Evolutionary conservation across 108 stramenopile genomes (phyloP).

Genomic region (Skeletonema tropicum): DNA sequence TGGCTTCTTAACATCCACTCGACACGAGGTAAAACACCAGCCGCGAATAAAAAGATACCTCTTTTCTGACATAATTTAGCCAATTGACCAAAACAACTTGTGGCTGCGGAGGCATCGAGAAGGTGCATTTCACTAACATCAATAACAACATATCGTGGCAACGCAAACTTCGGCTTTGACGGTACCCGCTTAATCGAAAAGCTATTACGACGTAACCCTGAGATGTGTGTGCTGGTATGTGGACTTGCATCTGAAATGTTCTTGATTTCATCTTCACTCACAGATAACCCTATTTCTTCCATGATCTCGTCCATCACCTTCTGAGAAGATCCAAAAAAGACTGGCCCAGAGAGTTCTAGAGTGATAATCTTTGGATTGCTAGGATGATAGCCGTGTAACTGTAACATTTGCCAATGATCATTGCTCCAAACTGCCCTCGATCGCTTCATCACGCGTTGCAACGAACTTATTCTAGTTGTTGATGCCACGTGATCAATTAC

Average conservation of each 20-base stretch:
- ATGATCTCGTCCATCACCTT: slow-evolving; percentile 57
- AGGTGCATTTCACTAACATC: slow-evolving; percentile 67
- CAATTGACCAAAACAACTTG: slow-evolving; percentile 81
- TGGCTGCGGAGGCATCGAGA: slow-evolving; percentile 77
- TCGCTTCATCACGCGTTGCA: slow-evolving; percentile 60
- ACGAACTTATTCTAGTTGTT: slow-evolving; percentile 58
- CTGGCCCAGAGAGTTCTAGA: slow-evolving; percentile 67
- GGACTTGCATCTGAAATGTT: slow-evolving; percentile 27
- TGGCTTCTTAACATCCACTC: slow-evolving; percentile 89
- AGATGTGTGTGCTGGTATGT: slow-evolving; percentile 24
- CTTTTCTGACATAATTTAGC: slow-evolving; percentile 71
- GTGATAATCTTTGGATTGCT: slow-evolving; percentile 61
- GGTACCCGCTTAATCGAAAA: neutral
- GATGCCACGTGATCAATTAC: slow-evolving; percentile 81
- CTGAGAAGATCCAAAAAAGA: slow-evolving; percentile 80
- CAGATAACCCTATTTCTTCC: slow-evolving; percentile 56
- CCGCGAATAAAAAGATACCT: slow-evolving; percentile 71
- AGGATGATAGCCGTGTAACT: slow-evolving; percentile 61
- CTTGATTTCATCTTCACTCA: slow-evolving; percentile 27
- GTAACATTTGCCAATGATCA: slow-evolving; percentile 63
- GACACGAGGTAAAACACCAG: slow-evolving; percentile 66
- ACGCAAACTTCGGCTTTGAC: slow-evolving; percentile 13
- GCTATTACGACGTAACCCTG: slow-evolving; percentile 6
- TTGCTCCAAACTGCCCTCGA: slow-evolving; percentile 72
- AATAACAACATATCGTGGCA: slow-evolving; percentile 67